These are phyloP conservation scores for Colletotrichum camelliae DNA, from an alignment of 2,329 filamentous ascomycete genomes.

Conservation along the genomic window DNA sequence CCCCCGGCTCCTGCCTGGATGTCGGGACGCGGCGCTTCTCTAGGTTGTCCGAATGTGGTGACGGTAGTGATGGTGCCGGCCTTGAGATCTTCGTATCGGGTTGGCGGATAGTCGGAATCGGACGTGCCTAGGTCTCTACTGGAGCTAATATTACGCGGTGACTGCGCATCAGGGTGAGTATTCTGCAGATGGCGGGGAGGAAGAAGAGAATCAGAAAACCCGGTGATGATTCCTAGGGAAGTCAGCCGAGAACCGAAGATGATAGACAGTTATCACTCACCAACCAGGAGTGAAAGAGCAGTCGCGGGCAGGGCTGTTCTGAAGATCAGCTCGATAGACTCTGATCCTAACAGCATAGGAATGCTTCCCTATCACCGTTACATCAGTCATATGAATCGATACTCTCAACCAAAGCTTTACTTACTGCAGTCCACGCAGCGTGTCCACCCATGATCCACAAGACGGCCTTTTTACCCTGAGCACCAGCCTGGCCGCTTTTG, in stretches of 20 bases:
- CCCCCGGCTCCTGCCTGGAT: conserved; percentile 26
- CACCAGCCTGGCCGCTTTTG: conserved; percentile 29
- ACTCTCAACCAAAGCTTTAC: conserved; percentile 28
- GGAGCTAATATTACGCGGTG: conserved; percentile 35
- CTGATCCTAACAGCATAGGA: conserved; percentile 54
- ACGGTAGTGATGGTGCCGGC: conserved; percentile 40
- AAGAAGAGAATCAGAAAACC: conserved; percentile 41
- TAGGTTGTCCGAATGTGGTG: conserved; percentile 39
- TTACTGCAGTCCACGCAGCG: conserved; percentile 59
- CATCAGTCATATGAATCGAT: conserved; percentile 5
- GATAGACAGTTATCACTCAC: conserved; percentile 36
- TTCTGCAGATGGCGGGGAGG: conserved; percentile 32
- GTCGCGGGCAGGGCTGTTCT: conserved; percentile 56
- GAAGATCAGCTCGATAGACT: conserved; percentile 44
- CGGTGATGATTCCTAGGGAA: conserved; percentile 36
- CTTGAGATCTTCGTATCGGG: conserved; percentile 56
- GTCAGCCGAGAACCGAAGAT: neutral
- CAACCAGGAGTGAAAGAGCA: conserved; percentile 54
- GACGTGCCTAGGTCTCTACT: conserved; percentile 46
- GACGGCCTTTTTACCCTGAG: conserved; percentile 43
- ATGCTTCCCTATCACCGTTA: conserved; percentile 49
- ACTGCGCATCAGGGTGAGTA: conserved; percentile 40
- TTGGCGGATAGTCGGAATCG: conserved; percentile 49
- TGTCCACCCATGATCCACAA: conserved; percentile 48
- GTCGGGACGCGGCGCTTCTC: conserved; percentile 29